These are phyloP conservation scores for Lentinula sp. DNA, from an alignment of 768 basidiomycete genomes.

Conservation along the genomic window DNA sequence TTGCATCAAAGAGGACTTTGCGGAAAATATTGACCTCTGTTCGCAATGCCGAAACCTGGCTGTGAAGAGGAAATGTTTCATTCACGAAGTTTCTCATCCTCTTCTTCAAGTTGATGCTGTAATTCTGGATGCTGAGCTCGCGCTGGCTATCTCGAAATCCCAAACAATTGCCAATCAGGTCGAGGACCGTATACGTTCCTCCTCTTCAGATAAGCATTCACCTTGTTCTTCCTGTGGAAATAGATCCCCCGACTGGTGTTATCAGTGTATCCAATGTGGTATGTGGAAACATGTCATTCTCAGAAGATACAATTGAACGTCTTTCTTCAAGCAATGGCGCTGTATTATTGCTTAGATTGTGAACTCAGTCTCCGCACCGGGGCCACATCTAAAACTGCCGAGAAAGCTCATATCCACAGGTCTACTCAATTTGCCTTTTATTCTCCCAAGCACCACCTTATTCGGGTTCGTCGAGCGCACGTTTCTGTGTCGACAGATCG, in stretches of 20 bases:
- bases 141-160: not conserved
- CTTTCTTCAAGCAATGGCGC: not conserved
- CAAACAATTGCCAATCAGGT: not conserved
- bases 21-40: constrained; percentile 2
- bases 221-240: not conserved
- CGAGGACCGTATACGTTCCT: not conserved
- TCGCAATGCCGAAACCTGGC: not conserved
- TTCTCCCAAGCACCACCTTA: not conserved
- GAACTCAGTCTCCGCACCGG: not conserved
- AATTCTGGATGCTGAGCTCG: constrained; percentile 1
- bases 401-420: not conserved
- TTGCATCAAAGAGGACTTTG: not conserved
- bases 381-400: not conserved
- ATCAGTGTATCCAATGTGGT: not conserved
- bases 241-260: not conserved
- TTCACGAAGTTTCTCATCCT: not conserved
- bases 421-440: not conserved
- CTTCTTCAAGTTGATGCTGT: not conserved
- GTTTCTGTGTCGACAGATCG: not conserved
- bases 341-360: not conserved
- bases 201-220: not conserved
- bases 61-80: not conserved
- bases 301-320: not conserved
- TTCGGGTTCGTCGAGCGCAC: not conserved
- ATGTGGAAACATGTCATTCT: not conserved